Conservation (phyloP, 805 yeast genomes). For the Cyberlindnera veronae region DNA sequence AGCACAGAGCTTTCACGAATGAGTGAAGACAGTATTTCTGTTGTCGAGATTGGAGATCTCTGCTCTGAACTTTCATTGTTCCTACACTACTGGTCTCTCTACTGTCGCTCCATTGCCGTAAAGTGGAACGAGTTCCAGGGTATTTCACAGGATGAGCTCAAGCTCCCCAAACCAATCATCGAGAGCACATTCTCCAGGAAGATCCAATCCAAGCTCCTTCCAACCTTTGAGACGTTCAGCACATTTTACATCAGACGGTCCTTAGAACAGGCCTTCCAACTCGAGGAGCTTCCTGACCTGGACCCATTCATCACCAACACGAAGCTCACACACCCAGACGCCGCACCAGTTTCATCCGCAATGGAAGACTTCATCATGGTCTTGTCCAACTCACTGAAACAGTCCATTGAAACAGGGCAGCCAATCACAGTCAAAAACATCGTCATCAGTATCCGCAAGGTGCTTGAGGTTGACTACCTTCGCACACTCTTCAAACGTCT, state of each 20-base stretch:
- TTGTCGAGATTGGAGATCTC: conserved; percentile 64
- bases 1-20: conserved; percentile 30
- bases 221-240: conserved; percentile 61
- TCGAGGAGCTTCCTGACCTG: conserved; percentile 73
- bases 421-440: conserved; percentile 49
- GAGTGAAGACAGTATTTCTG: conserved; percentile 41
- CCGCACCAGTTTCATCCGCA: conserved; percentile 72
- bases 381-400: conserved; percentile 61
- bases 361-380: conserved; percentile 82
- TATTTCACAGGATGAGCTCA: conserved; percentile 25
- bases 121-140: conserved; percentile 54
- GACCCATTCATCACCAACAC: conserved; percentile 30
- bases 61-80: conserved; percentile 71
- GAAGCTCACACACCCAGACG: conserved; percentile 40
- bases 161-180: conserved; percentile 49
- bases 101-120: conserved; percentile 65
- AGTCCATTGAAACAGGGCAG: conserved; percentile 71
- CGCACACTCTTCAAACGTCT: conserved; percentile 50
- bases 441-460: conserved; percentile 50
- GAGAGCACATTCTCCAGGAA: conserved; percentile 56
- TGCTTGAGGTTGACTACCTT: conserved; percentile 61
- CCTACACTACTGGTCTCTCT: conserved; percentile 82
- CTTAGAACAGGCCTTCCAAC: conserved; percentile 71
- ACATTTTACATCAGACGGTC: conserved; percentile 72
- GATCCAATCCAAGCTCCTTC: conserved; percentile 47